Base-by-base conservation (phyloP, 2,329 filamentous ascomycete species). In the Microdochium bolleyi region DNA sequence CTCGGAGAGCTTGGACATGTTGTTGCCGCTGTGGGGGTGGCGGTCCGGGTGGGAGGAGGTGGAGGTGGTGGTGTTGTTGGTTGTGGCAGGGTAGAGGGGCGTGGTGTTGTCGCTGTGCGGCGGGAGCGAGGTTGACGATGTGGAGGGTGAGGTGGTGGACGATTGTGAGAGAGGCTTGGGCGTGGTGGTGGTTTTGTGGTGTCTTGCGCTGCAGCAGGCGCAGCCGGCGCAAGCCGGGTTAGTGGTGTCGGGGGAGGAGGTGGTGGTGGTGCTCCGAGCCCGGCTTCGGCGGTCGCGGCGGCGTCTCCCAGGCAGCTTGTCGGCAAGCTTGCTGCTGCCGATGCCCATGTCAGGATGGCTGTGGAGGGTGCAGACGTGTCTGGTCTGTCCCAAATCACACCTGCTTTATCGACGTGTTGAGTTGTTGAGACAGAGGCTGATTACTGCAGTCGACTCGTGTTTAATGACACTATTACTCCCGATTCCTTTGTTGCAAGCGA, bases 1-100 rank as follows among this genome's bases (percentile, higher is more conserved):
- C 1, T 80, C 74, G 1, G 87, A 88, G 21, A 92, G 77, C 67
- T 88, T 91, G 7, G 87, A 84, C 87, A 89, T 90, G 59, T 62
- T 69, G 54, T 21, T 24, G 41, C 21, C 41, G 9, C 27, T 30
- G 27, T 30, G 27, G 27, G 27, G 27, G 27, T 30, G 27, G 27
- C 27, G 27, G 27, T 30, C 27, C 5, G 27, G 27, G n/a, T 37
- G 7, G 24, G 38, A 21, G 60, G 57, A 22, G 57, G 59, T 4
- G 59, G 57, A 13, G 53, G 53, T 14, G 53, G 55, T 2, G 55
- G 54, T 11, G 55, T 57, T 14, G 55, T 57, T 7, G 53, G 46
- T 13, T 50, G 54, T 34, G 53, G 56, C 37, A 52, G 19, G 51
- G 58, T 21, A 50, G 54, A 8, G 51, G 56, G 21, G 16, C 13